These are phyloP conservation scores for Triticum urartu DNA, from an alignment of 176 grass and related monocot species.

Conservation along the genomic window DNA sequence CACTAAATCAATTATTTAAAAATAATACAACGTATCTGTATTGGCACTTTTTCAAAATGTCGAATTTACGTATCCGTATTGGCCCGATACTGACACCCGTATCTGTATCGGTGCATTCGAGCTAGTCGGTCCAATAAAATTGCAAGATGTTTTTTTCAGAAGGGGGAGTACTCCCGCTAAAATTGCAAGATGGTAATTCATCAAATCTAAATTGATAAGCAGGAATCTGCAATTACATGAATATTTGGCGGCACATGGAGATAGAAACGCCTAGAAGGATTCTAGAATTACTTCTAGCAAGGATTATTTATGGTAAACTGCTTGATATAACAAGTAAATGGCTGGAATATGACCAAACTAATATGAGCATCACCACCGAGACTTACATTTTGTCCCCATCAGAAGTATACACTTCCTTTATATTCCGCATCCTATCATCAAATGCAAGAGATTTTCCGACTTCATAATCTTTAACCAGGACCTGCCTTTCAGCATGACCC, in stretches of 20 bases:
- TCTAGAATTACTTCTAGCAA: neutral
- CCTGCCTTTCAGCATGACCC: conserved; percentile 73
- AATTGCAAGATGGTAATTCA: neutral
- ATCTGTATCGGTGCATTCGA: too few relatives aligned
- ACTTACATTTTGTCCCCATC: conserved; percentile 88
- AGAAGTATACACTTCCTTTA: conserved; percentile 89
- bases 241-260: neutral
- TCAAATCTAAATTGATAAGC: neutral
- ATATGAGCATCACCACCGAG: neutral
- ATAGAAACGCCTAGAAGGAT: neutral
- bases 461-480: conserved; percentile 86
- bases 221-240: neutral
- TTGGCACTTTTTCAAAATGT: too few relatives aligned
- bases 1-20: too few relatives aligned
- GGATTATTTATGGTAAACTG: neutral
- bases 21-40: too few relatives aligned
- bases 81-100: too few relatives aligned
- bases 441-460: conserved; percentile 77
- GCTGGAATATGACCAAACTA: too few relatives aligned
- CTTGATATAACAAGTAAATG: neutral
- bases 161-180: too few relatives aligned
- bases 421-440: conserved; percentile 58
- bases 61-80: too few relatives aligned
- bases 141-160: too few relatives aligned
- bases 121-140: neutral